Base-by-base conservation (phyloP, 768 basidiomycete species). In the Lentinula sp. region DNA sequence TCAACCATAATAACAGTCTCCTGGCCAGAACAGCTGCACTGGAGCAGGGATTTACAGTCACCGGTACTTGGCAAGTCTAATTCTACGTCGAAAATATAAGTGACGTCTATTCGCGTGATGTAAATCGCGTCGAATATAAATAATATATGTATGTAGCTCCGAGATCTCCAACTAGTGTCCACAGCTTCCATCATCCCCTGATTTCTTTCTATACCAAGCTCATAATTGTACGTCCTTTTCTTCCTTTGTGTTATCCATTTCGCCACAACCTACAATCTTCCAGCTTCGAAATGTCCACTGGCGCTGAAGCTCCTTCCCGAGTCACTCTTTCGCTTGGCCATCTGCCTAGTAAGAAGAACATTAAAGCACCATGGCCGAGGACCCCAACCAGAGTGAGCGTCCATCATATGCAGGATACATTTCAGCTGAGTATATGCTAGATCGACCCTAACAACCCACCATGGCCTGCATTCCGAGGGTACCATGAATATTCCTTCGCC, bases 361-460 rank as follows among this genome's bases (percentile, higher is more conserved):
- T 90, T 66, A 85, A 84, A 65, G 83, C 86, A 0, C 80, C 84
- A 15, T 90, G 86, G 83, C 89, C 89, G 2, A 79, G 87, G 20
- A 88, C 89, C 0, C 89, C 89, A 2, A 89, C 87, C 10, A 79
- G 86, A 66, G 88, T 85, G 52, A 53, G 71, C 74, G 62, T 66
- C 59, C 28, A 62, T 49, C 28, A 23, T 6, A 48, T 48, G 0
- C 9, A 20, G 8, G 7, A 23, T 20, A 23, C 23, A n/a, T 20
- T 48, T 48, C 42, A 43, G 46, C 8, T 23, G 20, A 48, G 20
- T 48, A 20, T 48, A 48, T 48, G 46, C 46, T 48, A 88, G 88
- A 81, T 91, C 49, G 87, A 91, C 70, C 89, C 89, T 36, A 91
- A 91, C 71, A 90, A 91, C 75, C 90, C 90, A 9, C 90, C 90